Conservation (phyloP, 2,329 filamentous ascomycete genomes). For the Aspergillus jensenii region DNA sequence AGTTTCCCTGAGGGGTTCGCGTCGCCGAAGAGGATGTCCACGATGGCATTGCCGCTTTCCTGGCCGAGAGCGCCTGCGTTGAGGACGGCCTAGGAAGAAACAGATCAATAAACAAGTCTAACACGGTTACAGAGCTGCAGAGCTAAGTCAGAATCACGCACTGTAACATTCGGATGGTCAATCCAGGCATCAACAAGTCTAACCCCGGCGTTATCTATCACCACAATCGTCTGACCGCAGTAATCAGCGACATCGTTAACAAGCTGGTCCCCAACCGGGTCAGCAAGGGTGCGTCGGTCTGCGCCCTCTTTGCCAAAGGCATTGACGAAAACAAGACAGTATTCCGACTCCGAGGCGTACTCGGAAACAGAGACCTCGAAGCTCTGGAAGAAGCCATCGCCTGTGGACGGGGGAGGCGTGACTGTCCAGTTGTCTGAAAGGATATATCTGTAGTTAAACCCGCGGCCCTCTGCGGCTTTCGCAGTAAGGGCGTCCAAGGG, state of each 20-base stretch:
- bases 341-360: slow-evolving; percentile 26
- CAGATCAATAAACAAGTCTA: slow-evolving; percentile 54
- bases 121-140: slow-evolving; percentile 26
- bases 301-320: slow-evolving; percentile 79
- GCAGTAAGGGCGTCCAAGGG: neutral
- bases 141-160: slow-evolving; percentile 60
- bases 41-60: slow-evolving; percentile 76
- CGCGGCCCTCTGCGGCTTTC: neutral
- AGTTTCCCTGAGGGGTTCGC: slow-evolving; percentile 75
- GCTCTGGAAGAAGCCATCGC: neutral
- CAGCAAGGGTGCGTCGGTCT: slow-evolving; percentile 62
- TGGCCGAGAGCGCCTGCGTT: slow-evolving; percentile 61
- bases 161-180: slow-evolving; percentile 74
- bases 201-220: slow-evolving; percentile 75
- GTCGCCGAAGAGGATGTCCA: slow-evolving; percentile 79
- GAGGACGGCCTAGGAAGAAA: slow-evolving; percentile 31
- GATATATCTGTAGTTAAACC: neutral
- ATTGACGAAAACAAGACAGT: slow-evolving; percentile 79
- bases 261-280: slow-evolving; percentile 79
- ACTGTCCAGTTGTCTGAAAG: neutral
- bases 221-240: slow-evolving; percentile 80
- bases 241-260: slow-evolving; percentile 71
- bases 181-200: slow-evolving; percentile 63
- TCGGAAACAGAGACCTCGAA: neutral
- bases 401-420: neutral